phyloP scores from a whole-genome alignment of 495 filamentous ascomycete species.

The Xylaria scruposa region DNA sequence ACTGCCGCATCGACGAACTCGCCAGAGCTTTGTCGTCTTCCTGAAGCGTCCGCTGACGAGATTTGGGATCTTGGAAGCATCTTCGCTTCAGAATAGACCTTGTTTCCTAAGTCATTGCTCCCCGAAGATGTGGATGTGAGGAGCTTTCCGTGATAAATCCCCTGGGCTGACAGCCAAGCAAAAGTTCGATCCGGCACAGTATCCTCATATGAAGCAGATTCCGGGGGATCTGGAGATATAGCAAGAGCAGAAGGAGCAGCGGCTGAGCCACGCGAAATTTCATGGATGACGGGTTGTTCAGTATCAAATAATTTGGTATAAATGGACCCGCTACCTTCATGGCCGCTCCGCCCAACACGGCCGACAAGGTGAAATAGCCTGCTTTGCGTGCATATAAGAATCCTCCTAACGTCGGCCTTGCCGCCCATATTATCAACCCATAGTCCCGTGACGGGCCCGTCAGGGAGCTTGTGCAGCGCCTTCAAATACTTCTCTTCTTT shows the following conservation, averaged over 20 bases:
- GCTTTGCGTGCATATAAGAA: conserved; percentile 77
- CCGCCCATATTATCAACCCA: conserved; percentile 76
- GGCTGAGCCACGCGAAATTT: conserved; percentile 62
- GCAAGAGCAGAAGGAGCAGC: conserved; percentile 67
- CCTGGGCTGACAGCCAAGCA: conserved; percentile 88
- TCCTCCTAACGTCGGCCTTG: conserved; percentile 71
- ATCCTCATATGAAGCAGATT: conserved; percentile 49
- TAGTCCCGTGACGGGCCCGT: conserved; percentile 80
- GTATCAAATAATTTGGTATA: conserved; percentile 87
- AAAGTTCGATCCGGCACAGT: conserved; percentile 69
- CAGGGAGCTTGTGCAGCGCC: conserved; percentile 75
- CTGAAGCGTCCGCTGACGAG: conserved; percentile 66
- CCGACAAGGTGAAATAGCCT: conserved; percentile 81
- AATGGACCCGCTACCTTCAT: conserved; percentile 81
- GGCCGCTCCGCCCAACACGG: conserved; percentile 70
- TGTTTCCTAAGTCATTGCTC: conserved; percentile 64
- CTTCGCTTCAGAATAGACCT: conserved; percentile 72
- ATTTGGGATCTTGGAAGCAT: conserved; percentile 76
- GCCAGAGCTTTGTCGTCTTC: conserved; percentile 66
- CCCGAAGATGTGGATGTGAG: conserved; percentile 54
- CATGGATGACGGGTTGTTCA: conserved; percentile 77
- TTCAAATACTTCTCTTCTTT: conserved; percentile 93
- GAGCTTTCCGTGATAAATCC: conserved; percentile 86
- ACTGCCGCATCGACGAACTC: conserved; percentile 81
- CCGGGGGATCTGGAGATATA: conserved; percentile 74